Conservation (phyloP, 495 filamentous ascomycete genomes). For the Cercophora scortea region DNA sequence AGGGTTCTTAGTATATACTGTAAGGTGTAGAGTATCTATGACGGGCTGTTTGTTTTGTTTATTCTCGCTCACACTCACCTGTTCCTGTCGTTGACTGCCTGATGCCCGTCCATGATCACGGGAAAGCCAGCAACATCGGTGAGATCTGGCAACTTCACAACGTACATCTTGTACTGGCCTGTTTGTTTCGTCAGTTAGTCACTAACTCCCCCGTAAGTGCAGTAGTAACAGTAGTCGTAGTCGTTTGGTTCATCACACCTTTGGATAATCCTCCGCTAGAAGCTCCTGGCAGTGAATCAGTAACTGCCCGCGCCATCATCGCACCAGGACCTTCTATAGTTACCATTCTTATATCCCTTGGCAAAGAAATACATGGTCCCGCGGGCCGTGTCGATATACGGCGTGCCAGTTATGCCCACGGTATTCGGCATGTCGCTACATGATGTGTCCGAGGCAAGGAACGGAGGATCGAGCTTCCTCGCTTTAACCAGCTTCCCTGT, state of each 20-base stretch:
- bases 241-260: slow-evolving; percentile 8
- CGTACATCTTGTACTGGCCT: slow-evolving; percentile 23
- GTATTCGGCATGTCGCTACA: slow-evolving; percentile 30
- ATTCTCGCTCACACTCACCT: slow-evolving; percentile 9
- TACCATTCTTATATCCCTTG: slow-evolving; percentile 24
- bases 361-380: slow-evolving; percentile 33
- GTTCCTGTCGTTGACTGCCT: slow-evolving; percentile 29
- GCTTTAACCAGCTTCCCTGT: slow-evolving; percentile 5
- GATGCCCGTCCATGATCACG: slow-evolving; percentile 26
- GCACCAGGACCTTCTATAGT: too few species aligned
- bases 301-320: background rate
- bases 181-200: background rate
- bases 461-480: slow-evolving; percentile 16
- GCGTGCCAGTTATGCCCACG: slow-evolving; percentile 28
- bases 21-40: background rate
- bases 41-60: background rate
- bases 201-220: too few species aligned
- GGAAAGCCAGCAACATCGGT: slow-evolving; percentile 28
- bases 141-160: slow-evolving; percentile 22
- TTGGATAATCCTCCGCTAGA: slow-evolving; percentile 4
- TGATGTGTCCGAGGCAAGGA: slow-evolving; percentile 23
- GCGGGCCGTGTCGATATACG: slow-evolving; percentile 25
- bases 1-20: background rate
- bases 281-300: background rate
- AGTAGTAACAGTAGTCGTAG: background rate